These are phyloP conservation scores for Saturnispora galanensis DNA, from an alignment of 805 yeast species.

Conservation along the genomic window DNA sequence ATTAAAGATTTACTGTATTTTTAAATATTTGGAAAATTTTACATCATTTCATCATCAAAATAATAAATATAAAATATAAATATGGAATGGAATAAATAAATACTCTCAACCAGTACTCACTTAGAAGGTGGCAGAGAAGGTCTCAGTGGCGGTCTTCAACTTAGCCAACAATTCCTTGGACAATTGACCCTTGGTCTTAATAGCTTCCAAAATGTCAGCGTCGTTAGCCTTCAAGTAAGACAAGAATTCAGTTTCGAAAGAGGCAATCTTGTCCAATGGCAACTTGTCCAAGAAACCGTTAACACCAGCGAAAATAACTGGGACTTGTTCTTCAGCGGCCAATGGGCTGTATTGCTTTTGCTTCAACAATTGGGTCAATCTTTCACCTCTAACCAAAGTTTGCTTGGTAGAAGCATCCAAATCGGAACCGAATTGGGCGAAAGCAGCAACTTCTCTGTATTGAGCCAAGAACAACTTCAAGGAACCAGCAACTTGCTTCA, in stretches of 20 bases:
- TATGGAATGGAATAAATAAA: constrained; percentile 13
- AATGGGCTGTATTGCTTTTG: constrained; percentile 96
- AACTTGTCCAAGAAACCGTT: constrained; percentile 94
- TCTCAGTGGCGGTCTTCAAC: constrained; percentile 86
- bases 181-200: constrained; percentile 83
- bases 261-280: constrained; percentile 76
- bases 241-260: constrained; percentile 88
- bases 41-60: constrained; percentile 17
- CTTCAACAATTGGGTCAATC: constrained; percentile 96
- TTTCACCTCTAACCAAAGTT: constrained; percentile 99
- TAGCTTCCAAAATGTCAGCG: constrained; percentile 70
- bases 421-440: constrained; percentile 99
- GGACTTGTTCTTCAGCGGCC: constrained; percentile 98
- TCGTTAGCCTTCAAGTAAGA: constrained; percentile 88
- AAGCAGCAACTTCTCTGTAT: constrained; percentile 99
- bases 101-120: background rate
- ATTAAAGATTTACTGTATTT: background rate
- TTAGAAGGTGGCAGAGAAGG: constrained; percentile 86
- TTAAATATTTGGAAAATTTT: constrained; percentile 7
- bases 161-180: constrained; percentile 76
- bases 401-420: constrained; percentile 99
- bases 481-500: constrained; percentile 99
- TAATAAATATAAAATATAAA: constrained; percentile 14
- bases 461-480: constrained; percentile 99
- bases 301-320: constrained; percentile 98